Base-by-base conservation (phyloP, 2,329 filamentous ascomycete genomes). In the Paraphoma chrysanthemicola region DNA sequence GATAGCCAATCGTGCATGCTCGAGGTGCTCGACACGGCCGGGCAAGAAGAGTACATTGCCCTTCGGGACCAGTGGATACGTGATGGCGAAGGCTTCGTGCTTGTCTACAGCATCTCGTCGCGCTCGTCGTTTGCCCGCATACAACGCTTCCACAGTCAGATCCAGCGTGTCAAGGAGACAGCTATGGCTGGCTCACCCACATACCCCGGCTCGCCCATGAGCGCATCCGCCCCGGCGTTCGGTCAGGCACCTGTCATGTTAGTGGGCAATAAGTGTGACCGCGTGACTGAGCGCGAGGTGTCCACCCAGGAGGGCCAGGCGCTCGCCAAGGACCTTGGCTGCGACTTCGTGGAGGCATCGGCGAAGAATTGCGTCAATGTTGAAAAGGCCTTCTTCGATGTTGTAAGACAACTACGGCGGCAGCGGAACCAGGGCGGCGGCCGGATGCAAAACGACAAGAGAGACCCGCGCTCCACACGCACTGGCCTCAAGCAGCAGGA, bases 281-380 rank as follows among this genome's bases (percentile, higher is more conserved):
- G 95, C 70, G 92, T 96, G 45, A 96, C 94, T 29, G 95, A 98
- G 80, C 88, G 95, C 64, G 94, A 97, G 73, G 95, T 98, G 3
- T 97, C 93, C 2, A 96, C 93, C 48, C 95, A 98, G 78, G 95
- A 99, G 80, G 95, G 95, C 14, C 91, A 92, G 66, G 93, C 93
- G 50, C 82, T 98, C 39, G 94, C 95, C 53, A 90, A 93, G 70
- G 92, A 97, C 71, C 83, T 99, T 39, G 92, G 92, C 61, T 98
- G 95, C 80, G 93, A 97, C 68, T 98, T 98, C 70, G 93, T 97
- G 68, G 94, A 98, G 78, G 93, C 94, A 1, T 97, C 93, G 6
- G 94, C 94, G 36, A 97, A 97, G 82, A 97, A 97, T 77, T 97
- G 93, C 80, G 93, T 97, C 82, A 97, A 98, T 72, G 94, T 97